Evolutionary conservation across 2,329 filamentous ascomycete species (phyloP).

Genomic region (Aspergillus hortae): DNA sequence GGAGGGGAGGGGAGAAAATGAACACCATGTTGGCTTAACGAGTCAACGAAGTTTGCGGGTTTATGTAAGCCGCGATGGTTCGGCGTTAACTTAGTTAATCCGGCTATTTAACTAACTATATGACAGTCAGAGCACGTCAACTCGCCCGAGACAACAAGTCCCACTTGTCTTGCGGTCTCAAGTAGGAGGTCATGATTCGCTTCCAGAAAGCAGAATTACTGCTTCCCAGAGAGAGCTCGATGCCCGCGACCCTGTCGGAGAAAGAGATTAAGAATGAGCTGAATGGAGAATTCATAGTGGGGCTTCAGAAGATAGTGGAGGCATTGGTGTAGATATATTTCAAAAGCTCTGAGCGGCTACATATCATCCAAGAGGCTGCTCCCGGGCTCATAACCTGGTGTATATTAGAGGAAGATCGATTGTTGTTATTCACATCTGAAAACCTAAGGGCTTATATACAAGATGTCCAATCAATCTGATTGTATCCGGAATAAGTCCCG

Average conservation of each 20-base stretch:
- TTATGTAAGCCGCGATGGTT: neutral
- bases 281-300: neutral
- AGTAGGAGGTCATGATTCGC: neutral
- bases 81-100: neutral
- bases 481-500: no score
- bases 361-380: neutral
- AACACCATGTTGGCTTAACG: no score
- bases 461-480: no score
- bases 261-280: neutral
- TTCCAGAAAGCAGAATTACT: constrained; percentile 2
- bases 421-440: neutral
- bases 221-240: neutral
- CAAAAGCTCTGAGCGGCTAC: neutral
- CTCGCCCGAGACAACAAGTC: neutral
- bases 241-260: neutral
- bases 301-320: neutral
- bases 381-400: neutral
- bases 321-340: constrained; percentile 1
- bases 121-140: neutral
- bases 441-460: no score
- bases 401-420: neutral
- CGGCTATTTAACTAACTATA: no score
- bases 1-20: no score
- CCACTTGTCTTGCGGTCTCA: neutral
- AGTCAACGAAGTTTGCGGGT: no score